phyloP scores from a whole-genome alignment of 2,329 filamentous ascomycete species.

The Hymenoscyphus infarciens region DNA sequence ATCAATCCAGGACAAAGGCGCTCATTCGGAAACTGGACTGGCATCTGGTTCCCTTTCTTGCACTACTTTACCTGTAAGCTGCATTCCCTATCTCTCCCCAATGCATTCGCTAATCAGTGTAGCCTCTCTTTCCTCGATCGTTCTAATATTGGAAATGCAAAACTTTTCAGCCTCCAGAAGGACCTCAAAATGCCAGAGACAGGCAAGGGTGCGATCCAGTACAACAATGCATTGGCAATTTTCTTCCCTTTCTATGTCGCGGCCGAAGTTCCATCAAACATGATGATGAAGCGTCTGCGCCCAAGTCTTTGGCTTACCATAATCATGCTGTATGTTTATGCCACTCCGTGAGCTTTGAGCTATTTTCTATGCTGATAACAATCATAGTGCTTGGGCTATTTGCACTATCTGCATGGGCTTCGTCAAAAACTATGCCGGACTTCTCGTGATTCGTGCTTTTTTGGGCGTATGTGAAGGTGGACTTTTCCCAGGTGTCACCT shows the following conservation, averaged over 20 bases:
- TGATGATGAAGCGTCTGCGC: constrained; percentile 38
- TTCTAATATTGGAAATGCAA: constrained; percentile 34
- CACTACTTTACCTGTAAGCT: constrained; percentile 48
- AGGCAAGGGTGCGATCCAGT: constrained; percentile 27
- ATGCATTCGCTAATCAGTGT: background rate
- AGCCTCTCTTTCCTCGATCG: constrained; percentile 33
- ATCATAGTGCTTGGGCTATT: constrained; percentile 53
- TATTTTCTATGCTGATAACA: background rate
- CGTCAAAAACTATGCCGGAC: constrained; percentile 50
- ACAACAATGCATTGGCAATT: constrained; percentile 35
- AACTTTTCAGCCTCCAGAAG: constrained; percentile 32
- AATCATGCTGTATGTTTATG: constrained; percentile 46
- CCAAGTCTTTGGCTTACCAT: constrained; percentile 62
- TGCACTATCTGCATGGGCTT: constrained; percentile 67
- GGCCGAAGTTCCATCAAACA: constrained; percentile 35
- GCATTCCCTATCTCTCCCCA: background rate
- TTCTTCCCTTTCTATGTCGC: constrained; percentile 32
- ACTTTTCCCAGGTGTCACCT: constrained; percentile 58
- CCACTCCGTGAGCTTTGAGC: no score
- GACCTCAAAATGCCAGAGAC: constrained; percentile 31
- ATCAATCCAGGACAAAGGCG: constrained; percentile 19
- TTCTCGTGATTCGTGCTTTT: constrained; percentile 51
- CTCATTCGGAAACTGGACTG: constrained; percentile 31
- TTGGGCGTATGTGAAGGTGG: constrained; percentile 51
- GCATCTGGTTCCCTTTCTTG: constrained; percentile 42